Conservation (phyloP, 2,329 filamentous ascomycete species). For the Zymoseptoria tritici region DNA sequence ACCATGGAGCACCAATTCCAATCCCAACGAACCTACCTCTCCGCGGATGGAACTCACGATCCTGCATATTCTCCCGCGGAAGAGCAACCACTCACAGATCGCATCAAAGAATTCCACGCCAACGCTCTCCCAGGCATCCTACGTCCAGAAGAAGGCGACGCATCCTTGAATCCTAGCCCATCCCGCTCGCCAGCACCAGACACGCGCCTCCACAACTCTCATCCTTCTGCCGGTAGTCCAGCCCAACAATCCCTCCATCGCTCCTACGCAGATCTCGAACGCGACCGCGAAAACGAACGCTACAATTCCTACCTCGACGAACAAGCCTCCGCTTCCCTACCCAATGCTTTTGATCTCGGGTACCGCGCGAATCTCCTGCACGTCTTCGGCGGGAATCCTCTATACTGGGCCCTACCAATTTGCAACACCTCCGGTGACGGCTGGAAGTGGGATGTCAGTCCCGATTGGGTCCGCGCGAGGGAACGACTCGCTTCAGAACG, state of each 20-base stretch:
- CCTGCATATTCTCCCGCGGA: slow-evolving; percentile 4
- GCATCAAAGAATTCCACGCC: slow-evolving; percentile 72
- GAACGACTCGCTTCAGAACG: slow-evolving; percentile 47
- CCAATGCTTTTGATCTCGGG: slow-evolving; percentile 89
- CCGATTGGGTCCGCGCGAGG: slow-evolving; percentile 66
- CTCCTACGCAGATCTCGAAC: slow-evolving; percentile 52
- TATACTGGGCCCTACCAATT: slow-evolving; percentile 73
- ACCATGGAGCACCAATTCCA: slow-evolving; percentile 57
- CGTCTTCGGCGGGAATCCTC: slow-evolving; percentile 67
- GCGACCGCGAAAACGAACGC: slow-evolving; percentile 56
- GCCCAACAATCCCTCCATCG: slow-evolving; percentile 38
- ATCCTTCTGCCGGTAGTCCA: slow-evolving; percentile 26
- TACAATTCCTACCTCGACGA: slow-evolving; percentile 83
- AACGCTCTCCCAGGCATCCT: slow-evolving; percentile 75
- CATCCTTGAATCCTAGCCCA: slow-evolving; percentile 18
- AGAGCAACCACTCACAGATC: slow-evolving; percentile 50
- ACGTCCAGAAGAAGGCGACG: slow-evolving; percentile 73
- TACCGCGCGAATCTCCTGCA: slow-evolving; percentile 71
- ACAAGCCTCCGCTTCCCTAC: slow-evolving; percentile 76
- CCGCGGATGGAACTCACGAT: slow-evolving; percentile 25
- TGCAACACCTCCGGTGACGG: slow-evolving; percentile 84
- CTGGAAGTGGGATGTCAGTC: slow-evolving; percentile 86
- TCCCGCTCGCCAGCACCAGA: slow-evolving; percentile 13
- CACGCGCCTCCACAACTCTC: too few relatives aligned
- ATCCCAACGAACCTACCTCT: slow-evolving; percentile 36